A percentile compares a stretch with the other conserved stretches of the same genome.
These are phyloP conservation scores for Bryopsis sp. DNA, from an alignment of 139 green algal genomes.

Conservation along the genomic window DNA sequence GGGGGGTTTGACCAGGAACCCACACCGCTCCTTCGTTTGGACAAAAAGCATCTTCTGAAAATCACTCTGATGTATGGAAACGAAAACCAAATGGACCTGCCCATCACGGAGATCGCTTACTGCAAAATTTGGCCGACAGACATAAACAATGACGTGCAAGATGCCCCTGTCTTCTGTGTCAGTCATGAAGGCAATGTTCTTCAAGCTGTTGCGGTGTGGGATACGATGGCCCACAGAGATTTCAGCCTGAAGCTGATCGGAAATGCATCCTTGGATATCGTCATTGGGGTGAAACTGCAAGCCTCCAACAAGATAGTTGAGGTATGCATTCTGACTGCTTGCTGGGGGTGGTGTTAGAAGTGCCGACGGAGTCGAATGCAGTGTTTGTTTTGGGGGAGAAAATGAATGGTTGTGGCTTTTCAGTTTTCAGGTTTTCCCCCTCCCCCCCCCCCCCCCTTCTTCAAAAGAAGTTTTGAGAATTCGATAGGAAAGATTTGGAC, in stretches of 20 bases:
- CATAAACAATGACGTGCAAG: not conserved
- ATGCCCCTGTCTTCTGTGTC: not conserved
- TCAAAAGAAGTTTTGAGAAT: no score
- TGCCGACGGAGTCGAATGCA: no score
- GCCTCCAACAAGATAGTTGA: not conserved
- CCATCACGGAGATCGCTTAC: not conserved
- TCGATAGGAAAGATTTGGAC: no score
- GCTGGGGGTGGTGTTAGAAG: no score
- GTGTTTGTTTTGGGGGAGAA: no score
- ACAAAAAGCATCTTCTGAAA: not conserved
- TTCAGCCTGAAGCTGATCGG: not conserved
- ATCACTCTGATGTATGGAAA: conserved; percentile 4
- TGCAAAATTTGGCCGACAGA: conserved; percentile 3
- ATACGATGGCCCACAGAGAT: conserved; percentile 4
- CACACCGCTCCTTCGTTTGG: not conserved
- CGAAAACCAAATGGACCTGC: not conserved
- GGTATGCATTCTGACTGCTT: no score
- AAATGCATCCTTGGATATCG: not conserved
- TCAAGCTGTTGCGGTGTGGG: not conserved
- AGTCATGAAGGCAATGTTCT: not conserved
- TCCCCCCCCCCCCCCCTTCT: no score
- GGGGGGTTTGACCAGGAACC: not conserved
- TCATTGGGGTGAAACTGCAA: not conserved
- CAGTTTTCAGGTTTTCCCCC: no score
- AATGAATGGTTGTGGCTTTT: no score